phyloP scores from a whole-genome alignment of 2,329 filamentous ascomycete species.

The Xylariaceae sp. region DNA sequence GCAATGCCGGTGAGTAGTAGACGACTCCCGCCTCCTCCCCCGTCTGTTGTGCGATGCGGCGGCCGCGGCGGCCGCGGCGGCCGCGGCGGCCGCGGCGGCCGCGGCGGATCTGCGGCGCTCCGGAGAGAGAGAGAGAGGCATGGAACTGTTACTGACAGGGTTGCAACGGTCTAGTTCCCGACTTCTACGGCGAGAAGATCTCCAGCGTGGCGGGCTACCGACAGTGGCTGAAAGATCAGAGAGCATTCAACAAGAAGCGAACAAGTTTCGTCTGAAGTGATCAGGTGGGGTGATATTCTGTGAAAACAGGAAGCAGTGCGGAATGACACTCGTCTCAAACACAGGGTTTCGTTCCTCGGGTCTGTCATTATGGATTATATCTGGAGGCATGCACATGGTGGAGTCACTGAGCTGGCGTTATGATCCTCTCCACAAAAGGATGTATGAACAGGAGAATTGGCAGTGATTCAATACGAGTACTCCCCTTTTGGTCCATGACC shows the following conservation, averaged over 20 bases:
- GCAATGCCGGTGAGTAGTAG: conserved; percentile 62
- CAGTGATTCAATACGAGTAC: conserved; percentile 19
- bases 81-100: too few relatives aligned
- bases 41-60: too few relatives aligned
- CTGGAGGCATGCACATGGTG: too few relatives aligned
- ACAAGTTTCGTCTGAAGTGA: conserved; percentile 56
- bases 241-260: conserved; percentile 92
- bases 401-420: conserved; percentile 21
- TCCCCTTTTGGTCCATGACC: conserved; percentile 8
- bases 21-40: too few relatives aligned
- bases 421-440: conserved; percentile 19
- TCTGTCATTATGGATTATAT: too few relatives aligned
- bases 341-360: conserved; percentile 7
- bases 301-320: too few relatives aligned
- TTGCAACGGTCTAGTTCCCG: conserved; percentile 58
- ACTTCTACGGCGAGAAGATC: conserved; percentile 99
- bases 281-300: too few relatives aligned
- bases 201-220: conserved; percentile 85
- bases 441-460: conserved; percentile 19
- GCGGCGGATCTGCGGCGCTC: background rate
- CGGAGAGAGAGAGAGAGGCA: background rate
- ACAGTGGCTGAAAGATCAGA: conserved; percentile 94
- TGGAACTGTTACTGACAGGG: background rate
- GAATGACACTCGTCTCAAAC: too few relatives aligned
- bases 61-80: too few relatives aligned